Evolutionary conservation across 768 basidiomycete species (phyloP).

Genomic region (Rhodotorula diobovata): DNA sequence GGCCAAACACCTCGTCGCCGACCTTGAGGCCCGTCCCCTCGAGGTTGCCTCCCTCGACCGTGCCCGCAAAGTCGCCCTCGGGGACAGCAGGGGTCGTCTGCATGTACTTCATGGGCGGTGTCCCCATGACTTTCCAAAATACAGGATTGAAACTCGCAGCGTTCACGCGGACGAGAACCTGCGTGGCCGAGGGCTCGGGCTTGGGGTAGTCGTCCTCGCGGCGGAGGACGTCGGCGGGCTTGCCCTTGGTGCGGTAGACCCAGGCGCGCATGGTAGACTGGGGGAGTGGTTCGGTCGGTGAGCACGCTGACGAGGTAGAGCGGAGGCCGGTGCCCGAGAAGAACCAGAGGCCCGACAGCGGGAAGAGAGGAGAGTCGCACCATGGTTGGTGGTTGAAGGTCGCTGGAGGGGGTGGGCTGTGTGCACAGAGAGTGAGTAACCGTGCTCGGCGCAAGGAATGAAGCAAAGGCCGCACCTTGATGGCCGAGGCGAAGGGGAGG

Average conservation of each 20-base stretch:
- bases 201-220: slow-evolving; percentile 45
- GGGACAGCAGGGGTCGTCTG: slow-evolving; percentile 55
- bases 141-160: slow-evolving; percentile 61
- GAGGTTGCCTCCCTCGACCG: slow-evolving; percentile 53
- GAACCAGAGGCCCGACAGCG: no score
- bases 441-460: no score
- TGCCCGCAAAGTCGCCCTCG: slow-evolving; percentile 63
- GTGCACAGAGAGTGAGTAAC: no score
- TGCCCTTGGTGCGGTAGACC: slow-evolving; percentile 42
- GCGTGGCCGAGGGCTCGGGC: slow-evolving; percentile 45
- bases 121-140: slow-evolving; percentile 59
- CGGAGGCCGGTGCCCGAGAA: no score
- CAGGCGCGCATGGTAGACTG: slow-evolving; percentile 34
- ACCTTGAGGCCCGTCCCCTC: slow-evolving; percentile 56
- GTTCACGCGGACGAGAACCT: slow-evolving; percentile 54
- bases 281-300: no score
- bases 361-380: no score
- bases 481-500: no score
- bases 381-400: no score
- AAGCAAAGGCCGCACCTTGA: no score
- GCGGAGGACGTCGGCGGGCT: slow-evolving; percentile 45
- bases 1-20: slow-evolving; percentile 66
- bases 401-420: no score
- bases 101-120: slow-evolving; percentile 53
- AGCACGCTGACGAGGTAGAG: no score